These are phyloP conservation scores for Dactylonectria estremocensis DNA, from an alignment of 2,329 filamentous ascomycete genomes.

Conservation along the genomic window DNA sequence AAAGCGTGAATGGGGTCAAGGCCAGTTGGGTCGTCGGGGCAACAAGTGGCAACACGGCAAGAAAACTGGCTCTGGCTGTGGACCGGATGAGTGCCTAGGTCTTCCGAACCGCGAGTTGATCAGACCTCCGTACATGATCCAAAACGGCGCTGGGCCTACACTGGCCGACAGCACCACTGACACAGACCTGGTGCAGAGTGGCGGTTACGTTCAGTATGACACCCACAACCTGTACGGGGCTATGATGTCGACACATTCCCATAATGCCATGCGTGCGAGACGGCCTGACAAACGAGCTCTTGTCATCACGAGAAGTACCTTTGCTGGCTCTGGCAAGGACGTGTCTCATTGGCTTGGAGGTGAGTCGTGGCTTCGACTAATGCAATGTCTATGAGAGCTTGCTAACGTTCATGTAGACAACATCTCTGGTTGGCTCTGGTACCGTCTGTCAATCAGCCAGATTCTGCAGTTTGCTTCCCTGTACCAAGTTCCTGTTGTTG, in stretches of 20 bases:
- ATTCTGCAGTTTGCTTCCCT: slow-evolving; percentile 75
- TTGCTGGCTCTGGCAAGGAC: slow-evolving; percentile 78
- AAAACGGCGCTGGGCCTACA: slow-evolving; percentile 45
- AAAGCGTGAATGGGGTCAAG: slow-evolving; percentile 35
- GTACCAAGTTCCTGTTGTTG: slow-evolving; percentile 79
- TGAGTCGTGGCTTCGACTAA: slow-evolving; percentile 11
- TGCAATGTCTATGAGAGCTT: neutral
- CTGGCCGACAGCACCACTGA: slow-evolving; percentile 43
- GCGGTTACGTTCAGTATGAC: slow-evolving; percentile 60
- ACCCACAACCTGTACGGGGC: slow-evolving; percentile 84
- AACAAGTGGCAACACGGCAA: slow-evolving; percentile 40
- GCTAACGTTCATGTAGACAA: slow-evolving; percentile 41
- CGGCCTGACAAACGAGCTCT: slow-evolving; percentile 76
- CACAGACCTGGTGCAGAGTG: slow-evolving; percentile 43
- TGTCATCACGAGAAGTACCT: slow-evolving; percentile 83
- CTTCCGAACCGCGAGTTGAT: slow-evolving; percentile 45
- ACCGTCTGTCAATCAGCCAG: slow-evolving; percentile 70
- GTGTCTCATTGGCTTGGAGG: slow-evolving; percentile 72
- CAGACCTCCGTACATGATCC: slow-evolving; percentile 45
- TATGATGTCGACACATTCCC: slow-evolving; percentile 80
- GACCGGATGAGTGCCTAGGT: slow-evolving; percentile 41
- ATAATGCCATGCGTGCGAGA: slow-evolving; percentile 76
- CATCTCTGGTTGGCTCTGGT: slow-evolving; percentile 68
- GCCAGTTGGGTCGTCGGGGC: slow-evolving; percentile 21
- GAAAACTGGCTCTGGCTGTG: slow-evolving; percentile 43